A percentile compares a stretch with the other conserved stretches of the same genome.
Evolutionary conservation across 2,329 filamentous ascomycete genomes (phyloP).

Genomic region (Drechslera avenae): DNA sequence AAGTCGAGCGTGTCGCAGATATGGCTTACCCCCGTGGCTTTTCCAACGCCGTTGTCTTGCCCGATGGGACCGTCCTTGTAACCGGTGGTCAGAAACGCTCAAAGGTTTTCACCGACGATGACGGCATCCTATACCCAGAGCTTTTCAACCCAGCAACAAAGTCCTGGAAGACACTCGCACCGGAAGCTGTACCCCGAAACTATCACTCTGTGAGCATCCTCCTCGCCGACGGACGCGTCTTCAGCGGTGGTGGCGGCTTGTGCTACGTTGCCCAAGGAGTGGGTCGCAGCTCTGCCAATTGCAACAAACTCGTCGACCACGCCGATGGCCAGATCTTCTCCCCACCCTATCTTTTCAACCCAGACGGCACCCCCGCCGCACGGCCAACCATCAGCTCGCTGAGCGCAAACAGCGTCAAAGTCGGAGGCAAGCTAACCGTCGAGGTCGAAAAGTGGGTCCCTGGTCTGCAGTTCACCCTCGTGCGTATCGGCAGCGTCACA

Average conservation of each 20-base stretch:
- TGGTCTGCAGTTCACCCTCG: constrained; percentile 19
- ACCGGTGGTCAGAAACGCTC: constrained; percentile 33
- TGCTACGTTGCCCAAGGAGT: constrained; percentile 25
- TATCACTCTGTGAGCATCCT: constrained; percentile 35
- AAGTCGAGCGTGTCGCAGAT: constrained; percentile 31
- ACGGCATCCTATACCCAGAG: constrained; percentile 30
- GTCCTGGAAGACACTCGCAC: constrained; percentile 29
- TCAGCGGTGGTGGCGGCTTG: constrained; percentile 34
- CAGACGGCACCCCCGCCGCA: constrained; percentile 23
- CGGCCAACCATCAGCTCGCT: constrained; percentile 25
- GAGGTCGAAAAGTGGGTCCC: constrained; percentile 10
- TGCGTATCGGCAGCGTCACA: constrained; percentile 36
- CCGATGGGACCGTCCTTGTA: constrained; percentile 36
- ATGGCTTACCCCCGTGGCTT: constrained; percentile 34
- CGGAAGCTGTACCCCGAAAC: constrained; percentile 32
- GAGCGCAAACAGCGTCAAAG: constrained; percentile 20
- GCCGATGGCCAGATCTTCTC: constrained; percentile 36
- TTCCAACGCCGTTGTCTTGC: constrained; percentile 31
- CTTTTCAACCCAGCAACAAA: constrained; percentile 33
- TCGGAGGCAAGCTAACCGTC: constrained; percentile 26
- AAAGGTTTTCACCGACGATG: constrained; percentile 29
- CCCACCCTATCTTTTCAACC: constrained; percentile 37
- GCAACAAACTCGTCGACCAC: constrained; percentile 37
- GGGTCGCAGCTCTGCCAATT: constrained; percentile 26
- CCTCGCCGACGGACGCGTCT: constrained; percentile 31